Conservation (phyloP, 2,329 filamentous ascomycete species). For the Verticillium dahliae region DNA sequence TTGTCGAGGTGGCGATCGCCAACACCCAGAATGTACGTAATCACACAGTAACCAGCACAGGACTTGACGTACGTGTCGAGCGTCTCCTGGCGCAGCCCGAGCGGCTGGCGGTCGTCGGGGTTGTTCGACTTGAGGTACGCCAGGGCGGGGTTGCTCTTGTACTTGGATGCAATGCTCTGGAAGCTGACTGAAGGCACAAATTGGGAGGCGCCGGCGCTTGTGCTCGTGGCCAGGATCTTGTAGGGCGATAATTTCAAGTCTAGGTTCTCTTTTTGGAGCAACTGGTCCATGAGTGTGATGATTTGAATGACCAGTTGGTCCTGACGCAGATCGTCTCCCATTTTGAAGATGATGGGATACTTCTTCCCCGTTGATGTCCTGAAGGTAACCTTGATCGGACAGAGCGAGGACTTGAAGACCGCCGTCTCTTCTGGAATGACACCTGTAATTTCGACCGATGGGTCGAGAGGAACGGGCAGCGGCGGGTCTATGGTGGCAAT, state of each 20-base stretch:
- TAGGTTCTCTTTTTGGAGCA: constrained; percentile 91
- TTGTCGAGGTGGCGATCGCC: constrained; percentile 96
- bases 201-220: constrained; percentile 83
- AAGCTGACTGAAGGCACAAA: constrained; percentile 85
- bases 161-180: constrained; percentile 76
- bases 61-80: constrained; percentile 95
- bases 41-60: constrained; percentile 95
- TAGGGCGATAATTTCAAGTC: constrained; percentile 94
- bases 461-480: constrained; percentile 82
- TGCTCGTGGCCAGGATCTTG: constrained; percentile 89
- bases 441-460: constrained; percentile 70
- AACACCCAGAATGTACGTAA: constrained; percentile 94
- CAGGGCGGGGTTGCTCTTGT: constrained; percentile 66
- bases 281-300: constrained; percentile 94
- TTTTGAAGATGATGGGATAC: constrained; percentile 96
- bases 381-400: constrained; percentile 86
- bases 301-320: constrained; percentile 93
- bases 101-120: constrained; percentile 71
- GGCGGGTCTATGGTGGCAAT: constrained; percentile 77
- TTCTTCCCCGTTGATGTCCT: constrained; percentile 69
- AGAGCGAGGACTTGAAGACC: constrained; percentile 93
- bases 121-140: constrained; percentile 86
- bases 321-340: constrained; percentile 90
- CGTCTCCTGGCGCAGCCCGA: constrained; percentile 84
- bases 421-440: constrained; percentile 77